Conservation (phyloP, 371 early-diverging fungal genomes). For the Mortierella sp. region DNA sequence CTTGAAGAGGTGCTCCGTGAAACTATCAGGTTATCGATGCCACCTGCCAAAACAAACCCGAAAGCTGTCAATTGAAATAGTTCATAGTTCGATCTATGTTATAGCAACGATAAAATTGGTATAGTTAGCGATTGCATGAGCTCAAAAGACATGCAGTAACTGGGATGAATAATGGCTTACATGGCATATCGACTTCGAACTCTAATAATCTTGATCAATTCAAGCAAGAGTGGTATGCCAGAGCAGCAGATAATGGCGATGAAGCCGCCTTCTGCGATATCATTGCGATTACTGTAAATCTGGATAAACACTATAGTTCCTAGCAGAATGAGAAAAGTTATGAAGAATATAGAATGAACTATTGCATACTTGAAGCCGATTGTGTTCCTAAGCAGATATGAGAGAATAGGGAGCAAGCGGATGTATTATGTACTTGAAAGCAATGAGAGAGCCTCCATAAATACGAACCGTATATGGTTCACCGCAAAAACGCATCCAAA, state of each 20-base stretch:
- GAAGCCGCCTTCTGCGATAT: neutral
- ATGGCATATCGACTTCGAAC: neutral
- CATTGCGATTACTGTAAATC: neutral
- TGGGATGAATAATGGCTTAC: neutral
- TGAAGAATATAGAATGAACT: neutral
- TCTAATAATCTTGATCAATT: neutral
- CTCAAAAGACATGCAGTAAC: neutral
- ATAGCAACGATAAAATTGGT: no score
- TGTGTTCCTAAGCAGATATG: slow-evolving; percentile 12
- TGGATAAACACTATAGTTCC: slow-evolving; percentile 1
- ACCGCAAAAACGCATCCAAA: no score
- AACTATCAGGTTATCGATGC: slow-evolving; percentile 5
- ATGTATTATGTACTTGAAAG: neutral
- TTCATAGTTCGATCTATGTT: slow-evolving; percentile 20
- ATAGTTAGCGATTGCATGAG: no score
- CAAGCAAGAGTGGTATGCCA: slow-evolving; percentile 9
- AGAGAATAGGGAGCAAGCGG: neutral
- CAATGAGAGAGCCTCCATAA: neutral
- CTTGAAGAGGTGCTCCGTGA: neutral
- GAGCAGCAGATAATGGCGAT: slow-evolving; percentile 10
- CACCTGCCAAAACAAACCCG: slow-evolving; percentile 8
- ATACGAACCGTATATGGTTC: neutral
- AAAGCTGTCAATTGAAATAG: slow-evolving; percentile 19
- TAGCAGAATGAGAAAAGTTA: slow-evolving; percentile 13
- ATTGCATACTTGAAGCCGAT: slow-evolving; percentile 11